Evolutionary conservation across 495 filamentous ascomycete genomes (phyloP), one percentile per base, ranked within the genome.

Genomic region (Coniosporium apollinis): DNA sequence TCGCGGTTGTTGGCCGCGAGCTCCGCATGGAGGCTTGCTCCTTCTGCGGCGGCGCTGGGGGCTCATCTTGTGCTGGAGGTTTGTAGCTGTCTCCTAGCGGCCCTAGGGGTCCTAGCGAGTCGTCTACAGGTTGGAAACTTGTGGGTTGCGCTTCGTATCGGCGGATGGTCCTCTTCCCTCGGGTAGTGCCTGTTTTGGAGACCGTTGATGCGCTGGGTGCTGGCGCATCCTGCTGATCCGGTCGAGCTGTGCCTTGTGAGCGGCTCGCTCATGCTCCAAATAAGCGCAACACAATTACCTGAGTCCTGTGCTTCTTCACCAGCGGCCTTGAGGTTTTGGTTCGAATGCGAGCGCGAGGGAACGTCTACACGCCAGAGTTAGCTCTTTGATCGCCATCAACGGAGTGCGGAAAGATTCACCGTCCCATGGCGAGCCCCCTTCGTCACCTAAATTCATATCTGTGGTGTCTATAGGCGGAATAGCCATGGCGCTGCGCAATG

Each of bases 21-120:
- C 66, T 73, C 41, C 74, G 69, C 34, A 66, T 60, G 3, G 54
- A 28, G 7, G 53, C 46, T 19, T 57, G 55, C 60, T 94, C 86
- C 60, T 97, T 96, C 48, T 77, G 72, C 5, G 89, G 89, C 16
- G 87, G 89, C 32, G 65, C 70, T 11, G 89, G 89, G n/a, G 86
- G 84, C 35, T 86, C 80, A 25, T 54, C 44, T 48, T 55, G 30
- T 42, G 53, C 36, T 36, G 57, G 37, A 39, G 50, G 44, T 28
- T 67, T 59, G 28, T 67, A n/a, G n/a, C n/a, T 74, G 38, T 75
- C 68, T 16, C 78, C 76, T 2, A 85, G 61, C 34, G 89, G 83
- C 24, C 89, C 91, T 19, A 97, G 67, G n/a, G 89, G 89, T 19
- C 89, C 91, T 33, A 92, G 65, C 28, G 83, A 77, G 51, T 94